Evolutionary conservation across 768 basidiomycete species (phyloP), one percentile per base, ranked within the genome.

Genomic region (Phylloporus scabripes): DNA sequence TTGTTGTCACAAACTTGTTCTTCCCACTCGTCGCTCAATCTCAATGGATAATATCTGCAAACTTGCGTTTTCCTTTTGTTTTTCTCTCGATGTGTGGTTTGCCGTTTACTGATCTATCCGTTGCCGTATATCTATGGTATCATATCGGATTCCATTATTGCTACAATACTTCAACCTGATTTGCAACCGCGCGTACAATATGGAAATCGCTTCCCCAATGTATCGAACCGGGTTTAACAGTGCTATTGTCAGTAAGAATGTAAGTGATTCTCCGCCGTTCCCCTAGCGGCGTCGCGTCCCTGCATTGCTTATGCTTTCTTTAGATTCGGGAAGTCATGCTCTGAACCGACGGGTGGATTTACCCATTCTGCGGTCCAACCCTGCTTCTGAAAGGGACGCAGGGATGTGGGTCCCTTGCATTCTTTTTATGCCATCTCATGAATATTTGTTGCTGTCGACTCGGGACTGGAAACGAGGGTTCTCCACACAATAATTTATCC

Each of bases 241-340:
- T 65, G 72, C 82, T 48, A 78, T 85, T 55, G 78, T 85, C 58
- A 83, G 78, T 74, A 81, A 76, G 59, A 85, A 83, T 53, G 83
- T 85, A 70, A 72, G 83, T 82, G 21, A 45, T 48, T 41, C 43
- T 31, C 46, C 46, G 51, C 42, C 7, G n/a, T 42, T 15, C n/a
- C 20, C 15, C 14, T 42, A 32, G 31, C 33, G 50, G 48, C 14
- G 17, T 29, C 21, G 33, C 40, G 48, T 34, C 24, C 32, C 48
- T 41, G 33, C 48, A 48, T 3, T 26, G 28, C 38, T 52, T 38
- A 31, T 18, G 12, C 37, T 10, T 9, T 24, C 40, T 44, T 38
- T 38, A 79, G 78, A 79, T 79, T 55, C 76, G 77, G 46, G 68
- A 72, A 48, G 73, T 78, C 45, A 74, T 78, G 76, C 64, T 79